These are phyloP conservation scores for Cucurbitaria berberidis DNA, from an alignment of 2,329 filamentous ascomycete genomes.

Conservation along the genomic window DNA sequence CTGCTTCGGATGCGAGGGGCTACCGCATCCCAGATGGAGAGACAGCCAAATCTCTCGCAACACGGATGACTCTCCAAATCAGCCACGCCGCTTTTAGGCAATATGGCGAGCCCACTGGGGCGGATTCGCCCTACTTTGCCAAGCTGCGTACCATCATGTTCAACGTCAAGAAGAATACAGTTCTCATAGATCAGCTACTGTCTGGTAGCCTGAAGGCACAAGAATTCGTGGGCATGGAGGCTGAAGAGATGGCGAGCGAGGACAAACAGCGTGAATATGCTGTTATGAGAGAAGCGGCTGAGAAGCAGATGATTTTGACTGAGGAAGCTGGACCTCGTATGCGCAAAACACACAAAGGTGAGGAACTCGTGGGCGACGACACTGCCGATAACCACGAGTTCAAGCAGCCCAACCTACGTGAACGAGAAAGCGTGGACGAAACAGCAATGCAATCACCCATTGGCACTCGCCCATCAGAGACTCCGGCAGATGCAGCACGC, in stretches of 20 bases:
- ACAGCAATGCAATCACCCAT: constrained; percentile 22
- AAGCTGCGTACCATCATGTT: constrained; percentile 79
- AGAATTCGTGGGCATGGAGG: constrained; percentile 84
- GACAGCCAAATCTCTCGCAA: constrained; percentile 68
- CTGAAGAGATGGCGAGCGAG: constrained; percentile 89
- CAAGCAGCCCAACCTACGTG: constrained; percentile 30
- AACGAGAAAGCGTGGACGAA: constrained; percentile 37
- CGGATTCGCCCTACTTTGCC: constrained; percentile 59
- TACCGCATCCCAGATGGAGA: constrained; percentile 69
- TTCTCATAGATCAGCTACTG: constrained; percentile 78
- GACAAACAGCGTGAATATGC: constrained; percentile 81
- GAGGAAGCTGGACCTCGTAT: constrained; percentile 75
- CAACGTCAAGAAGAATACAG: constrained; percentile 88
- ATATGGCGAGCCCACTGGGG: constrained; percentile 56
- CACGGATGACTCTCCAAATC: constrained; percentile 76
- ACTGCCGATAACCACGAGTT: constrained; percentile 37
- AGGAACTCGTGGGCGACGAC: constrained; percentile 85
- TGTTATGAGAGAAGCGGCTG: constrained; percentile 76
- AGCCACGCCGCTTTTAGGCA: constrained; percentile 71
- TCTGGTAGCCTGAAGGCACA: constrained; percentile 72
- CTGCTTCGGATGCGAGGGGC: constrained; percentile 69
- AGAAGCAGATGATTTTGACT: constrained; percentile 85
- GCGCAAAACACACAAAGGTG: constrained; percentile 90
- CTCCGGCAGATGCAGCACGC: constrained; percentile 20
- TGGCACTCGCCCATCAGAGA: constrained; percentile 26